phyloP scores from a whole-genome alignment of 495 filamentous ascomycete species.

The Aspergillus asperescens region DNA sequence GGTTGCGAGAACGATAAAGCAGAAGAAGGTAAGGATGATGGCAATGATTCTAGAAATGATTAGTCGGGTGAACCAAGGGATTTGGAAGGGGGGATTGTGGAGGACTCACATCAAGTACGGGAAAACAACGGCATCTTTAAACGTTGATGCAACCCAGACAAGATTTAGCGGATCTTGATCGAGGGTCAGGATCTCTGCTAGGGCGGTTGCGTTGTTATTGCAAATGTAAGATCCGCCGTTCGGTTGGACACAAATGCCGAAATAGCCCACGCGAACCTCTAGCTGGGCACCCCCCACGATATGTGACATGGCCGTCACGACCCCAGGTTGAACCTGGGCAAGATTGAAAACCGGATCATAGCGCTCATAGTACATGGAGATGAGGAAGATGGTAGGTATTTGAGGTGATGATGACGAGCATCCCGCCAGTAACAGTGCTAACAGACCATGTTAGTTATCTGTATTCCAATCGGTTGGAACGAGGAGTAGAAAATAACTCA shows the following conservation, averaged over 20 bases:
- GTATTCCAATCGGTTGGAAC: constrained; percentile 14
- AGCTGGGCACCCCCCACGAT: constrained; percentile 58
- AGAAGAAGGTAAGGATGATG: constrained; percentile 64
- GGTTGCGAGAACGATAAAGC: constrained; percentile 64
- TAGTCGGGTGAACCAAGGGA: background rate
- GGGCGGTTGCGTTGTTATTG: constrained; percentile 60
- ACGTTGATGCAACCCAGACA: constrained; percentile 68
- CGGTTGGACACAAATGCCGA: constrained; percentile 62
- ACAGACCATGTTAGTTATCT: constrained; percentile 24
- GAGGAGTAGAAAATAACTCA: constrained; percentile 46
- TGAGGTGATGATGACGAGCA: constrained; percentile 65
- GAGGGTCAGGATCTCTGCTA: constrained; percentile 56
- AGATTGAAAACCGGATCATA: constrained; percentile 59
- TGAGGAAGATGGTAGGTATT: constrained; percentile 65
- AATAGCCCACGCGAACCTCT: constrained; percentile 68
- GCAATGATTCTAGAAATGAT: constrained; percentile 53
- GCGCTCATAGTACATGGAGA: constrained; percentile 62
- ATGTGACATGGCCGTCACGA: constrained; percentile 60
- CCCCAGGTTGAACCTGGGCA: constrained; percentile 79
- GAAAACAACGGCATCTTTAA: constrained; percentile 67
- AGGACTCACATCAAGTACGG: constrained; percentile 61
- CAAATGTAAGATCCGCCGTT: constrained; percentile 61
- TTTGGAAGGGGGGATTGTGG: background rate
- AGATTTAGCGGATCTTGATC: constrained; percentile 67
- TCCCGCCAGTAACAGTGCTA: constrained; percentile 62